These are phyloP conservation scores for Alternaria brassicae DNA, from an alignment of 2,329 filamentous ascomycete species.

Conservation along the genomic window DNA sequence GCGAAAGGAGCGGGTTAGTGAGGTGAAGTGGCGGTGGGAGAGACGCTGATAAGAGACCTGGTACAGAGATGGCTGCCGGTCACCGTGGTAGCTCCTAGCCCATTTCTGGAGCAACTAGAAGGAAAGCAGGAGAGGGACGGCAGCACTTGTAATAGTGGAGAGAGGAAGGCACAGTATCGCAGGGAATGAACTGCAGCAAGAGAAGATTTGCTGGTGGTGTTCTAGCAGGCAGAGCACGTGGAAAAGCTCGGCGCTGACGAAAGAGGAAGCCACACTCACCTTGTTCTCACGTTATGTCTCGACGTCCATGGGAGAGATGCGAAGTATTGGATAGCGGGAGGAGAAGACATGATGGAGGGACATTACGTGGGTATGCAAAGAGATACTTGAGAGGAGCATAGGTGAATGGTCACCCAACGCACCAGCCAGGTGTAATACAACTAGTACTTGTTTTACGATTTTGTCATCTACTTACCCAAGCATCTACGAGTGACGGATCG, in stretches of 20 bases:
- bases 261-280: constrained; percentile 53
- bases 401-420: not conserved
- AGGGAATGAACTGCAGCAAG: constrained; percentile 21
- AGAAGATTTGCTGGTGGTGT: constrained; percentile 37
- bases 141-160: constrained; percentile 20
- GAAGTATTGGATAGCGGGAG: constrained; percentile 78
- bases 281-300: constrained; percentile 77
- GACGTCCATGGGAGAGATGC: constrained; percentile 60
- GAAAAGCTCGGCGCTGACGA: constrained; percentile 28
- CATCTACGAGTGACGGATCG: constrained; percentile 47
- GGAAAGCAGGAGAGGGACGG: constrained; percentile 25
- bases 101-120: constrained; percentile 24
- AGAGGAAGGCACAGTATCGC: constrained; percentile 31
- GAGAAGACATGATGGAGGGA: constrained; percentile 11
- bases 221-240: constrained; percentile 43
- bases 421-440: not conserved
- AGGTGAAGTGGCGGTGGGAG: constrained; percentile 41
- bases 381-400: not conserved
- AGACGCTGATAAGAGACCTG: constrained; percentile 30
- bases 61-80: constrained; percentile 30
- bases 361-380: not conserved
- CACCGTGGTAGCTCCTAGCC: constrained; percentile 32
- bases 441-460: not conserved
- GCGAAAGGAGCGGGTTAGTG: constrained; percentile 48
- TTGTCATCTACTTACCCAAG: constrained; percentile 26